Evolutionary conservation across 176 grass and related monocot species (phyloP), one percentile per base, ranked within the genome.

Genomic region (Cenchrus fungigraminus): DNA sequence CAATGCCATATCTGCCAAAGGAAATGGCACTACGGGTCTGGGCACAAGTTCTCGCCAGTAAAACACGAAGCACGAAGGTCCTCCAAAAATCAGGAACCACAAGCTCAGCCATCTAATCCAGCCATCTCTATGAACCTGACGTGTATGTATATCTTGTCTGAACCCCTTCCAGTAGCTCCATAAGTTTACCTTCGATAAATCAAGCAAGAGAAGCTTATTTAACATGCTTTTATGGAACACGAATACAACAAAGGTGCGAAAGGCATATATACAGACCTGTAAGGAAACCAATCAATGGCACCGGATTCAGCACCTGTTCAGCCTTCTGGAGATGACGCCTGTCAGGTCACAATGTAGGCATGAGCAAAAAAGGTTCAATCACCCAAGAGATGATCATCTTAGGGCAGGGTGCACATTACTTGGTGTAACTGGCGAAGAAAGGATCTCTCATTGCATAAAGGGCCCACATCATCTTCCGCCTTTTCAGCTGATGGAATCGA

Each of bases 391-490:
- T 71, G 77, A 54, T 32, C 20, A 59, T 59, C 37, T 79, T 34
- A 78, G 28, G 12, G 60, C 7, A n/a, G 20, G 50, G 11, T 25
- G 29, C 65, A 44, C 29, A 86, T 85, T 90, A 90, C 97, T 90
- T 95, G 82, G 93, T 99, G 19, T 96, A 91, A 68, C 59, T 92
- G 72, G 89, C 73, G 20, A 99, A 99, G 91, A 98, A 98, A 60
- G 95, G 95, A 83, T 98, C 95, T 70, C 95, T 95, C 91, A 98
- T 93, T 62, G 93, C 87, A 66, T 95, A 98, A 76, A 98, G 83
- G 15, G 91, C 93, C 89, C 91, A 98, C 79, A 95, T 84, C 91
- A 95, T 85, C 85, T 95, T 98, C 78, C 95, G 81, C 76, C 93
- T 91, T 99, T 86, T 99, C 69, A 96, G 81, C 97, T 99, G 80